These are phyloP conservation scores for Graphilbum fragrans DNA, from an alignment of 2,329 filamentous ascomycete genomes.

Conservation along the genomic window DNA sequence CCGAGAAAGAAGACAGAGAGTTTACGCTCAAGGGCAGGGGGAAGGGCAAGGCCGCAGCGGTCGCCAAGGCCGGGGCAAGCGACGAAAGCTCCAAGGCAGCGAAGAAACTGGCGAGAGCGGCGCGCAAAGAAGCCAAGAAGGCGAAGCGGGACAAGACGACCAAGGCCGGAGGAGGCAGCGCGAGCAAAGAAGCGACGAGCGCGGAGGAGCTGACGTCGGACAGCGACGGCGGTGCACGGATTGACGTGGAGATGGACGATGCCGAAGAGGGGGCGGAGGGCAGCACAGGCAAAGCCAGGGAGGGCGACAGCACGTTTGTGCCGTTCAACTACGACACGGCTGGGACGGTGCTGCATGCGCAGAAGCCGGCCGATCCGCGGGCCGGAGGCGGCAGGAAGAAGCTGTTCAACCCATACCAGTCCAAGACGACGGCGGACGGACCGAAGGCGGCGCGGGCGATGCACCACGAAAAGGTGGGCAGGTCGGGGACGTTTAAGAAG, in stretches of 20 bases:
- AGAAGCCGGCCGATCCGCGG: slow-evolving; percentile 4
- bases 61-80: slow-evolving; percentile 8
- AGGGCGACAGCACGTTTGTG: slow-evolving; percentile 16
- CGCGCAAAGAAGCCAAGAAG: background rate
- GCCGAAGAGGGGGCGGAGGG: too few relatives aligned
- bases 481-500: slow-evolving; percentile 29
- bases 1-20: background rate
- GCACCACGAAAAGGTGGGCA: slow-evolving; percentile 19
- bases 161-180: slow-evolving; percentile 16
- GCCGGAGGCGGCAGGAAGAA: slow-evolving; percentile 13
- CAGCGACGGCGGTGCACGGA: slow-evolving; percentile 27
- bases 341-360: slow-evolving; percentile 18
- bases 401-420: slow-evolving; percentile 20
- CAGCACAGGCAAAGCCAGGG: slow-evolving; percentile 7
- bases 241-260: slow-evolving; percentile 15
- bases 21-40: slow-evolving; percentile 10
- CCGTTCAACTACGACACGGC: slow-evolving; percentile 25
- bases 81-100: slow-evolving; percentile 6
- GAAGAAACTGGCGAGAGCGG: background rate
- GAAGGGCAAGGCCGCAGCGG: slow-evolving; percentile 9
- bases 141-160: background rate
- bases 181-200: slow-evolving; percentile 17
- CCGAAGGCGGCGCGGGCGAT: slow-evolving; percentile 18
- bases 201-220: slow-evolving; percentile 14
- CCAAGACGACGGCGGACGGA: slow-evolving; percentile 16